Conservation (phyloP, 2,329 filamentous ascomycete genomes). For the Alternaria sp. region DNA sequence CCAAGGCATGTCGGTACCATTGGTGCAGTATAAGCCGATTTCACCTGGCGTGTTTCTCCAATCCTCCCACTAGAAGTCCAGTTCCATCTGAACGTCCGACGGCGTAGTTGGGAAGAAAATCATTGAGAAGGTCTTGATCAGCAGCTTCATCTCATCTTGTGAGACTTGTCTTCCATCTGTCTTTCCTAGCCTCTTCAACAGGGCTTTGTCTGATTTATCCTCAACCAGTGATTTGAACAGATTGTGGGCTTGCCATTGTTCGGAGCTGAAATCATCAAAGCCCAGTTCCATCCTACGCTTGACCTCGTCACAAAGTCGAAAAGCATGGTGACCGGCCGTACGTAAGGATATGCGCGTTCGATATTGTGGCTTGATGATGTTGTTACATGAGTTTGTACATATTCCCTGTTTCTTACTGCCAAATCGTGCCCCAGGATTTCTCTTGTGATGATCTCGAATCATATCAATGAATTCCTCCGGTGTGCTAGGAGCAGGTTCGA, state of each 20-base stretch:
- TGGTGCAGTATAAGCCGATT: neutral
- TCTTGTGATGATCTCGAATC: neutral
- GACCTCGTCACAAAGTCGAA: neutral
- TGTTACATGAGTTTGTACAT: neutral
- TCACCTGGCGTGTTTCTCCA: neutral
- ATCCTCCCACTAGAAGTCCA: neutral
- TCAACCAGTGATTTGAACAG: accelerated
- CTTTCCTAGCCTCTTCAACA: neutral
- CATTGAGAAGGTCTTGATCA: neutral
- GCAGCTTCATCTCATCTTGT: neutral
- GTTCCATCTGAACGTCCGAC: neutral
- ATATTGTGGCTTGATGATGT: neutral
- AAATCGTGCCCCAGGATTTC: neutral
- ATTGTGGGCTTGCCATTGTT: neutral
- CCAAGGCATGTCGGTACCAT: neutral
- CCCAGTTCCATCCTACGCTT: neutral
- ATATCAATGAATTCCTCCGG: neutral
- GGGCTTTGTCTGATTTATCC: neutral
- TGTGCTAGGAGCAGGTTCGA: neutral
- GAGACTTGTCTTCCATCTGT: neutral
- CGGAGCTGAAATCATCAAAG: neutral
- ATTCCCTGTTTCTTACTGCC: neutral
- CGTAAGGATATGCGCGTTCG: neutral
- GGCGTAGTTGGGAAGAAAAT: neutral
- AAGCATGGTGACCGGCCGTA: neutral